Conservation (phyloP, 2,329 filamentous ascomycete genomes). For the Fusarium cyanostomum region DNA sequence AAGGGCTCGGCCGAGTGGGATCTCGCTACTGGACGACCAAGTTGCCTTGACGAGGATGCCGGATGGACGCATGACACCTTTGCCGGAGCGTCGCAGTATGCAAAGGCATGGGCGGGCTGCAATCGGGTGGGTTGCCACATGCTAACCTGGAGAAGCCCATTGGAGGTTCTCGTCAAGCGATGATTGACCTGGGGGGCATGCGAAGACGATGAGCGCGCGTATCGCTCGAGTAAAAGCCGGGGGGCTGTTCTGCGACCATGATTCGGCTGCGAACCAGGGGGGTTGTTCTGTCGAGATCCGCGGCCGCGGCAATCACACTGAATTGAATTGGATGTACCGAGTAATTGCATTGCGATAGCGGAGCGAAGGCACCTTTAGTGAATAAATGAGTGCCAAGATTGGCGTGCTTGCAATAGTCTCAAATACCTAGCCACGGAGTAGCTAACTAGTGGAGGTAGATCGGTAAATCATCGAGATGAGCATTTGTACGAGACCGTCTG, state of each 20-base stretch:
- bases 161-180: slow-evolving; percentile 18
- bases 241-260: slow-evolving; percentile 27
- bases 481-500: not conserved
- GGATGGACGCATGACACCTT: slow-evolving; percentile 37
- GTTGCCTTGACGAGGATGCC: slow-evolving; percentile 15
- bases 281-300: slow-evolving; percentile 18
- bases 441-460: slow-evolving; percentile 12
- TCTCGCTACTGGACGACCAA: not conserved
- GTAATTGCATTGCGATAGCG: slow-evolving; percentile 19
- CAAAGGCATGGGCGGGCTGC: slow-evolving; percentile 23
- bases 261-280: slow-evolving; percentile 21
- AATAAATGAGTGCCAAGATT: slow-evolving; percentile 14
- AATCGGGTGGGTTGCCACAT: slow-evolving; percentile 26
- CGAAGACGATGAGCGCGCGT: slow-evolving; percentile 20
- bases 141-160: slow-evolving; percentile 22
- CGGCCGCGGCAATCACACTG: slow-evolving; percentile 11
- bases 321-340: slow-evolving; percentile 1
- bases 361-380: slow-evolving; percentile 23
- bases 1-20: slow-evolving; percentile 29
- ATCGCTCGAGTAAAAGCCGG: slow-evolving; percentile 16
- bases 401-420: slow-evolving; percentile 14
- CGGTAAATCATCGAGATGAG: slow-evolving; percentile 33
- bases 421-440: slow-evolving; percentile 3
- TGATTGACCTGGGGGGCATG: slow-evolving; percentile 14
- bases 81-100: slow-evolving; percentile 23